Conservation (phyloP, 2,329 filamentous ascomycete genomes). For the Laburnicola sp. region DNA sequence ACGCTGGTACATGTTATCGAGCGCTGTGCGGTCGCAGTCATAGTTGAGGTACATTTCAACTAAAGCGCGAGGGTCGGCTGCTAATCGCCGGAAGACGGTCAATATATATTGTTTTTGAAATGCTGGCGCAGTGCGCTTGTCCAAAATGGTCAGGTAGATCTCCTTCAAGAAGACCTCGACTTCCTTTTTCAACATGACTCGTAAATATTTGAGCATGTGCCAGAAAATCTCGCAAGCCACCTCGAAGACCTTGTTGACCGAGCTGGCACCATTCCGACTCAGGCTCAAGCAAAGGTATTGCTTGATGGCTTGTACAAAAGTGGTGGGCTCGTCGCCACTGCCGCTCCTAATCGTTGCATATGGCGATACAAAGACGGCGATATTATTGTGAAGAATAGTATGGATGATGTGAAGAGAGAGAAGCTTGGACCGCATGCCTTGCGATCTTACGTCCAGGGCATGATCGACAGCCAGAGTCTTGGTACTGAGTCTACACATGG, state of each 20-base stretch:
- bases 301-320: slow-evolving; percentile 91
- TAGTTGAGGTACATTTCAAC: slow-evolving; percentile 98
- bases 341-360: slow-evolving; percentile 90
- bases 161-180: slow-evolving; percentile 98
- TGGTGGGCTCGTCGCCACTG: slow-evolving; percentile 82
- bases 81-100: slow-evolving; percentile 79
- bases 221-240: slow-evolving; percentile 97
- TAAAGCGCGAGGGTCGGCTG: slow-evolving; percentile 80
- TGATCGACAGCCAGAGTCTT: slow-evolving; percentile 89
- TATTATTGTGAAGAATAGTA: slow-evolving; percentile 92
- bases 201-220: slow-evolving; percentile 92
- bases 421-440: slow-evolving; percentile 96
- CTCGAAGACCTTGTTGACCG: slow-evolving; percentile 88
- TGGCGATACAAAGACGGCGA: slow-evolving; percentile 85
- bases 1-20: slow-evolving; percentile 95
- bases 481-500: slow-evolving; percentile 95
- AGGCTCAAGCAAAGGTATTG: slow-evolving; percentile 95
- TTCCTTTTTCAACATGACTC: slow-evolving; percentile 96
- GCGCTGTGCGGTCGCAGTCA: slow-evolving; percentile 86
- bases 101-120: slow-evolving; percentile 95
- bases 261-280: slow-evolving; percentile 92
- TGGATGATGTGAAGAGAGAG: slow-evolving; percentile 95
- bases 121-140: slow-evolving; percentile 80
- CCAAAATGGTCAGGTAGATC: slow-evolving; percentile 89
- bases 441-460: slow-evolving; percentile 86